Base-by-base conservation (phyloP, 768 basidiomycete genomes). In the Agrocybe praecox region DNA sequence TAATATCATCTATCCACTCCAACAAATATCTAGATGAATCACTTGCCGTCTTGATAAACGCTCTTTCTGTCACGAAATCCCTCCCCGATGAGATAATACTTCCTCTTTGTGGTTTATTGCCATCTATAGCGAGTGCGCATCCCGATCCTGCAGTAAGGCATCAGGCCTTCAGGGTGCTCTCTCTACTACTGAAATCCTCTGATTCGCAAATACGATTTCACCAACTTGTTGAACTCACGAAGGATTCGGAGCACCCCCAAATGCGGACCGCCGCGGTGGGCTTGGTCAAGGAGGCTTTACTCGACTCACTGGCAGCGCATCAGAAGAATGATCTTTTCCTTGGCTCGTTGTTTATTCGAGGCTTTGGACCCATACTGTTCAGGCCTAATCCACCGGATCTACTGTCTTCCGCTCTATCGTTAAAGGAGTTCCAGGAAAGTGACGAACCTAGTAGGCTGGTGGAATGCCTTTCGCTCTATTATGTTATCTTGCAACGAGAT, bases 241-340 rank as follows among this genome's bases (percentile, higher is more conserved):
- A 64, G 2, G 76, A 83, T 55, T 68, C 69, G 6, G 72, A 81
- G 15, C 80, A 81, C 46, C 86, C 86, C 0, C 86, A 88, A 63
- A 88, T 92, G 79, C 79, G 85, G 9, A 82, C 84, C 0, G 87
- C 89, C 0, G 81, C 87, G 0, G 76, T 92, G 0, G 86, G 87
- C 0, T 74, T 92, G 2, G 77, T 90, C 1, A 89, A 87, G 66
- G 88, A 92, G 49, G 81, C 83, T 1, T 71, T 86, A 1, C 67
- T 92, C 11, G 80, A 87, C 48, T 81, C 77, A 0, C 68, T 80
- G 9, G 60, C 72, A 11, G 51, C 46, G 11, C 53, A 68, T n/a
- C 26, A 58, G 10, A 64, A 67, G 6, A 62, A 69, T 23, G 64
- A 68, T 42, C 59, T 80, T 1, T 88, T 92, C 53, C 78, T 79